phyloP scores from a whole-genome alignment of 75 land plant species.

The Sequoia sempervirens region DNA sequence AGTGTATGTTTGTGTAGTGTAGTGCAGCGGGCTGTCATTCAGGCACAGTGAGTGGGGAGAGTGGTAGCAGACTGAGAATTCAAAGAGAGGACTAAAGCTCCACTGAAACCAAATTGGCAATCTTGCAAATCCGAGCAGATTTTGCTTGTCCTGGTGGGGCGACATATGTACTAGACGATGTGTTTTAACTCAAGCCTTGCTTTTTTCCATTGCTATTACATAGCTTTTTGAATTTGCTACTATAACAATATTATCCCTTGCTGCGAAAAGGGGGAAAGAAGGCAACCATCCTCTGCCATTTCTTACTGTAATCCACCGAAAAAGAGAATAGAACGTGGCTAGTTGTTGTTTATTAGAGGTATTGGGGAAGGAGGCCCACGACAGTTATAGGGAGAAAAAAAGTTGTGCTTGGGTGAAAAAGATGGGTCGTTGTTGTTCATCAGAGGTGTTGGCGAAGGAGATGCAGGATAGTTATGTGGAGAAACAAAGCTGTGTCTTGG shows the following conservation, averaged over 20 bases:
- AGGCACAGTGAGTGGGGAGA: constrained; percentile 3
- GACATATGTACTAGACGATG: constrained; percentile 3
- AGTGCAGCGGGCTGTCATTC: constrained; percentile 1
- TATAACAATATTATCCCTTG: too few relatives aligned
- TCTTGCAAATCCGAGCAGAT: neutral
- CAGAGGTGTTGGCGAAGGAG: neutral
- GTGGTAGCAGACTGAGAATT: neutral
- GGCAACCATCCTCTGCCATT: too few relatives aligned
- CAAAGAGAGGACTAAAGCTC: neutral
- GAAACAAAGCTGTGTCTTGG: neutral
- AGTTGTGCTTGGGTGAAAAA: too few relatives aligned
- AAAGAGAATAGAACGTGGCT: too few relatives aligned
- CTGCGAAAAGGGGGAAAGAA: too few relatives aligned
- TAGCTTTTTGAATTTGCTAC: neutral
- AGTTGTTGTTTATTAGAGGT: neutral
- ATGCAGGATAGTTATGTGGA: neutral
- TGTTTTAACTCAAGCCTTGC: neutral
- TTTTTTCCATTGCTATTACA: neutral
- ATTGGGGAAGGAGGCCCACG: neutral
- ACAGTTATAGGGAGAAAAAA: neutral
- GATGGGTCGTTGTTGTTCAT: neutral
- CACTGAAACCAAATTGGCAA: neutral
- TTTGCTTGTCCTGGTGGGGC: neutral
- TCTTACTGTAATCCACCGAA: too few relatives aligned
- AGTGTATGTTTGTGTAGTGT: neutral